phyloP scores from a whole-genome alignment of 23 red algal species.

The Gracilaria gracilis region DNA sequence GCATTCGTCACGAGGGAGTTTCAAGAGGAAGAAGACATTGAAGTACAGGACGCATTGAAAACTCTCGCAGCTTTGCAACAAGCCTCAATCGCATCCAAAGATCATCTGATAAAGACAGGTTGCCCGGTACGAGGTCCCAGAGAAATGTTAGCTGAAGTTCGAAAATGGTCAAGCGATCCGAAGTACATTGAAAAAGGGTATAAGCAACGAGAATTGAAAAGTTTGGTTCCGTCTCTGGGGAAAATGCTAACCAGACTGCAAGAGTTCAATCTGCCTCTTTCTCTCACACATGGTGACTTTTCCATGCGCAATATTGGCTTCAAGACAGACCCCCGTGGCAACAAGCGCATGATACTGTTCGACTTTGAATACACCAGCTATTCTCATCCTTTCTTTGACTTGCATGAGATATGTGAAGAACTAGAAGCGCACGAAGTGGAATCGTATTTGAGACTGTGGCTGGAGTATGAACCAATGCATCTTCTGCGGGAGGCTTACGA shows the following conservation, averaged over 20 bases:
- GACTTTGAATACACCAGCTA: constrained; percentile 2
- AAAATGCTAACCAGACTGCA: constrained; percentile 1
- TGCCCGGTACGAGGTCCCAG: constrained; percentile 13
- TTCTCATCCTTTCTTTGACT: constrained; percentile 31
- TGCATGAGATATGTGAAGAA: constrained; percentile 17
- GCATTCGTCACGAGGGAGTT: constrained; percentile 16
- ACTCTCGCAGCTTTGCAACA: neutral
- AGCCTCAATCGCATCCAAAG: neutral
- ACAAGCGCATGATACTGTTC: neutral
- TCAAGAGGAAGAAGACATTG: constrained; percentile 1
- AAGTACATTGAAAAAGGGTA: neutral
- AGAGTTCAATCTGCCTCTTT: constrained; percentile 19
- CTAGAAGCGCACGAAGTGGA: neutral
- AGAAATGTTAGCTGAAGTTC: constrained; percentile 15
- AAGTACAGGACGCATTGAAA: constrained; percentile 9
- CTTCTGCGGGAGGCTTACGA: neutral
- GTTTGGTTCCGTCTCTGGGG: constrained; percentile 2
- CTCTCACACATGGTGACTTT: constrained; percentile 37
- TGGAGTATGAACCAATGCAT: constrained; percentile 18
- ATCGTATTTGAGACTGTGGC: constrained; percentile 7
- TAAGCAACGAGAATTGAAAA: neutral
- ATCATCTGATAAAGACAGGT: constrained; percentile 2
- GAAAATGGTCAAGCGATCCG: neutral
- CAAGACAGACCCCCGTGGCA: neutral
- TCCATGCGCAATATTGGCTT: constrained; percentile 10